These are phyloP conservation scores for Pyrus betulifolia DNA, from an alignment of 306 rosid genomes.

Conservation along the genomic window DNA sequence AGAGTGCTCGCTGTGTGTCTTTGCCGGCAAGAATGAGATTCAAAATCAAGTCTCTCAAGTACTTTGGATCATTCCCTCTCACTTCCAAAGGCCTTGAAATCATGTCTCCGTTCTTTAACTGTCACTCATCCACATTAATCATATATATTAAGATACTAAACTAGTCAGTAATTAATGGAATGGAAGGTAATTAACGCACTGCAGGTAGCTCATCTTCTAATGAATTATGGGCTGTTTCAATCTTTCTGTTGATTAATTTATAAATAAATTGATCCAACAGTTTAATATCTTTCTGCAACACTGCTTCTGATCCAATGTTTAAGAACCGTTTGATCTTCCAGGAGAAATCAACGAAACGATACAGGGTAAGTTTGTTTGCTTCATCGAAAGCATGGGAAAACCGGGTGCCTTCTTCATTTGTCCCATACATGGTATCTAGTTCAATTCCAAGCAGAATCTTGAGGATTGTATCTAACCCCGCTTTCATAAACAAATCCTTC, in stretches of 20 bases:
- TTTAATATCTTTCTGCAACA: neutral
- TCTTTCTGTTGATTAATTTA: slow-evolving; percentile 4
- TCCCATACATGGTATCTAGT: slow-evolving; percentile 4
- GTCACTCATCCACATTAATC: neutral
- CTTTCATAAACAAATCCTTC: slow-evolving; percentile 11
- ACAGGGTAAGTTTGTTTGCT: neutral
- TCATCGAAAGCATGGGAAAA: slow-evolving; percentile 14
- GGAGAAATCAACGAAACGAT: neutral
- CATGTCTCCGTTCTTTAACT: slow-evolving; percentile 27
- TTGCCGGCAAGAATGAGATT: neutral
- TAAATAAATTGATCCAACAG: neutral
- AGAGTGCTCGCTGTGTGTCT: slow-evolving; percentile 40
- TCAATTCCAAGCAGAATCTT: slow-evolving; percentile 13
- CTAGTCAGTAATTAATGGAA: neutral
- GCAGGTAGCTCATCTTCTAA: neutral
- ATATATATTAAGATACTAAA: too few relatives aligned
- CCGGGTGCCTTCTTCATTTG: slow-evolving; percentile 3
- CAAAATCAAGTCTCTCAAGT: slow-evolving; percentile 39
- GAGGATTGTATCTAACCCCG: slow-evolving; percentile 4
- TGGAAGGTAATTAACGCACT: slow-evolving; percentile 4
- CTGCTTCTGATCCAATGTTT: slow-evolving; percentile 18
- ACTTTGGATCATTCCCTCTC: slow-evolving; percentile 28
- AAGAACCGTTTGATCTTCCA: slow-evolving; percentile 16
- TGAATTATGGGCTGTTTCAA: neutral
- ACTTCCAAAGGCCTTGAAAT: slow-evolving; percentile 42